Evolutionary conservation across 192 early-diverging fungal species (phyloP), one percentile per base, ranked within the genome.

Genomic region (Dispira parvispora): DNA sequence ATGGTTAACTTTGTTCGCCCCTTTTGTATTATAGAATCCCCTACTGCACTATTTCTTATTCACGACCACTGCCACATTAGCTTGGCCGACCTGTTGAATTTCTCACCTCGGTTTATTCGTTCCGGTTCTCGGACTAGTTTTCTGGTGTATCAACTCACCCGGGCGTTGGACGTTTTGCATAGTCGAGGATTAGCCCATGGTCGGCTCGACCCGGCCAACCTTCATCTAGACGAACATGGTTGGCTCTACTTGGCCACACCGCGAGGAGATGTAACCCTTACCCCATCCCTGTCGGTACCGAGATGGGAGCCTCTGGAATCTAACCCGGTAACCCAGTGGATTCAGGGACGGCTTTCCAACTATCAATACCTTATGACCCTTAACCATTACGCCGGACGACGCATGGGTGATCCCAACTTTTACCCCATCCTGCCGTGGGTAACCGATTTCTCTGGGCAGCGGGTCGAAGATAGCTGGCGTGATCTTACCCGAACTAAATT

Each of bases 381-480:
- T 9, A 49, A 68, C 63, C 49, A 32, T 12, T 42, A 46, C 18
- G 61, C 64, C 73, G 82, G 84, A 11, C 76, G 84, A 6, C 70
- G 78, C 8, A 68, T 69, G 64, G 81, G 81, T 21, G 80, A 82
- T 60, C 82, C 82, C 11, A 81, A 81, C 66, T 80, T 84, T 38
- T 81, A 86, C 63, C 80, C 82, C 0, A 83, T 86, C 5, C 71
- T 86, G 21, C 84, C 84, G 10, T 86, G 84, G 84, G 74, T 84
- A 10, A 82, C 80, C 1, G 82, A 84, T 65, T 86, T 86, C 54
- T 75, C 72, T n/a, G 80, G 79, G 42, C 28, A 69, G 11, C 61
- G 63, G 8, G 52, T 75, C 10, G 68, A 69, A 21, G 68, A 76
- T 46, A 71, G 76, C 13, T 82, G 78, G 79, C 66, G 84, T 45